phyloP scores from a whole-genome alignment of 2,329 filamentous ascomycete species.

The Myriosclerotinia scirpicola region DNA sequence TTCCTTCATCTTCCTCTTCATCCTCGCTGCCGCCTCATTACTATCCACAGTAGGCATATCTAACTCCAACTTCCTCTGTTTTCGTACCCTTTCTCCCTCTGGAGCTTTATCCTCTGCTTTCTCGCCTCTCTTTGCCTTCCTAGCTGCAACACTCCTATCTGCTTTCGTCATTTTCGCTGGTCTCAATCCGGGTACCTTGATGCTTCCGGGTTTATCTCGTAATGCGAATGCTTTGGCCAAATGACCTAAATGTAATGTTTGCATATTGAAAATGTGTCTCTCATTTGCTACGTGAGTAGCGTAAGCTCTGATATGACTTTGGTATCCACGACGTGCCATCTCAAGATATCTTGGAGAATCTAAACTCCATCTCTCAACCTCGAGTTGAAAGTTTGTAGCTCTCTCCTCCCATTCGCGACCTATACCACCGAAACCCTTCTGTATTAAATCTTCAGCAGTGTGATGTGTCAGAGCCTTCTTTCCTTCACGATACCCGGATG shows the following conservation, averaged over 20 bases:
- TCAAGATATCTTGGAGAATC: conserved; percentile 70
- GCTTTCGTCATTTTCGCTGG: conserved; percentile 46
- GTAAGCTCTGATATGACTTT: conserved; percentile 91
- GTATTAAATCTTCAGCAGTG: conserved; percentile 64
- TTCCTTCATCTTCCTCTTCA: conserved; percentile 62
- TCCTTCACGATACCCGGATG: conserved; percentile 44
- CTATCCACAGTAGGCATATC: conserved; percentile 48
- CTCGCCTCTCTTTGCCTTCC: conserved; percentile 43
- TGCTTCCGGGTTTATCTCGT: conserved; percentile 82
- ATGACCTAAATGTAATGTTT: conserved; percentile 86
- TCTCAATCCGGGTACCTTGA: conserved; percentile 55
- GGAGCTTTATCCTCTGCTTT: conserved; percentile 40
- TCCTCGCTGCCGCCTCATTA: conserved; percentile 61
- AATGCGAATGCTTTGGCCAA: conserved; percentile 90
- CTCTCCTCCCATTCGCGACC: conserved; percentile 61
- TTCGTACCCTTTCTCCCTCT: conserved; percentile 40
- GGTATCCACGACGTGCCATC: conserved; percentile 79
- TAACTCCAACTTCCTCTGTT: conserved; percentile 42
- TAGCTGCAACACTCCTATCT: conserved; percentile 43
- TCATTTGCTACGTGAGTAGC: conserved; percentile 89
- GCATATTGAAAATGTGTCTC: conserved; percentile 86
- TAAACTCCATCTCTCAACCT: conserved; percentile 64
- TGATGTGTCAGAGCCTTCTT: conserved; percentile 67
- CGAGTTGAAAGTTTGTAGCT: conserved; percentile 67
- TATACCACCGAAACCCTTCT: conserved; percentile 59